Evolutionary conservation across 2,329 filamentous ascomycete genomes (phyloP).

Genomic region (Nothophoma quercina): DNA sequence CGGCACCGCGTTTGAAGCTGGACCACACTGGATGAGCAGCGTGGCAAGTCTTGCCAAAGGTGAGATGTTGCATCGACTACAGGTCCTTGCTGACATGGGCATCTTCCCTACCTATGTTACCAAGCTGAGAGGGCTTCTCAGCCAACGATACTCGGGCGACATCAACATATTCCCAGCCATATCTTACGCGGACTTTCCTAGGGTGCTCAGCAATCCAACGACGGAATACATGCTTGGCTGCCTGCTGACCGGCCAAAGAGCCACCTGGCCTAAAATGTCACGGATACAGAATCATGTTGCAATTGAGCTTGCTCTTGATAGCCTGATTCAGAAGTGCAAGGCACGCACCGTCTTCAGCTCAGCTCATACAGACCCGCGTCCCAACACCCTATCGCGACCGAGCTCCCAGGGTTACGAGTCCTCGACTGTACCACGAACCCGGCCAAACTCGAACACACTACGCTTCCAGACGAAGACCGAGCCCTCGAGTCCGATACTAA

Average conservation of each 20-base stretch:
- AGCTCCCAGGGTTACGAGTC: slow-evolving; percentile 36
- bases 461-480: slow-evolving; percentile 30
- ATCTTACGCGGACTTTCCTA: slow-evolving; percentile 74
- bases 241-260: slow-evolving; percentile 78
- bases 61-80: slow-evolving; percentile 81
- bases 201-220: slow-evolving; percentile 83
- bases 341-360: slow-evolving; percentile 74
- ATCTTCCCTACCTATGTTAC: slow-evolving; percentile 80
- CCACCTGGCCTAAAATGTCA: slow-evolving; percentile 90
- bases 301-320: slow-evolving; percentile 84
- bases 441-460: slow-evolving; percentile 31
- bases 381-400: slow-evolving; percentile 36
- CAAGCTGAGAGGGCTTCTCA: slow-evolving; percentile 81
- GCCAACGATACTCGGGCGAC: slow-evolving; percentile 91
- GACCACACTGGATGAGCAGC: slow-evolving; percentile 68
- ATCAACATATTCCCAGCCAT: slow-evolving; percentile 92
- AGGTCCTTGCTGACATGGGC: slow-evolving; percentile 80
- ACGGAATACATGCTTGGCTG: slow-evolving; percentile 84
- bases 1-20: slow-evolving; percentile 48
- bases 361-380: slow-evolving; percentile 60
- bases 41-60: slow-evolving; percentile 78
- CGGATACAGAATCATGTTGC: slow-evolving; percentile 87
- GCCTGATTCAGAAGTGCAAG: slow-evolving; percentile 73
- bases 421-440: slow-evolving; percentile 19
- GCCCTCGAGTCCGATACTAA: slow-evolving; percentile 29